A percentile compares a stretch with the other conserved stretches of the same genome.
phyloP scores from a whole-genome alignment of 192 early-diverging fungal genomes.

The Backusella liffmaniae region DNA sequence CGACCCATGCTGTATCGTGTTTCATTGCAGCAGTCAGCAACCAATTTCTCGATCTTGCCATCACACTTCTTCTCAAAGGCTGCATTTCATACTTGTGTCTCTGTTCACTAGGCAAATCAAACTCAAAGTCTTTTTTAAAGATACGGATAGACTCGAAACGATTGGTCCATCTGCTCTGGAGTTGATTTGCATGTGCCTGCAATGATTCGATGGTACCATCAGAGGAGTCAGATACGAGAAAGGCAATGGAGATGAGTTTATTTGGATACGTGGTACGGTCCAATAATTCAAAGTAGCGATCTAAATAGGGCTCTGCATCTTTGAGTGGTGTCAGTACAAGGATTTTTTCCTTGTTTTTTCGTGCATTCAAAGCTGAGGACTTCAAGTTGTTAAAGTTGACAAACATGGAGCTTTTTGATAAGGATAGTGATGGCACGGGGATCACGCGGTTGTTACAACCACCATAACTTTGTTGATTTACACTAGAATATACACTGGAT shows the following conservation, averaged over 20 bases:
- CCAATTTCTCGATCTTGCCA: constrained; percentile 59
- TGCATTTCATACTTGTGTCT: constrained; percentile 52
- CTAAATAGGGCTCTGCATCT: constrained; percentile 51
- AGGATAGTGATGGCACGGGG: neutral
- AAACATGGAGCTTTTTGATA: constrained; percentile 12
- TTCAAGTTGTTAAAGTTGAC: constrained; percentile 21
- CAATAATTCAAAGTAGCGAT: constrained; percentile 54
- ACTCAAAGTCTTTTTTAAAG: constrained; percentile 57
- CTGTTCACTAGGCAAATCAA: constrained; percentile 47
- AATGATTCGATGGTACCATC: constrained; percentile 52
- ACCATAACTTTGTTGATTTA: neutral
- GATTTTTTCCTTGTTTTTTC: constrained; percentile 23
- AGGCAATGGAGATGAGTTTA: constrained; percentile 48
- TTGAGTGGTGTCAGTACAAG: constrained; percentile 60
- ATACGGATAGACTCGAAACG: constrained; percentile 47
- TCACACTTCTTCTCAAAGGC: constrained; percentile 46
- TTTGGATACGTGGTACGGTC: constrained; percentile 52
- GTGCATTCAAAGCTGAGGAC: constrained; percentile 11
- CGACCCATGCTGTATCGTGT: constrained; percentile 52
- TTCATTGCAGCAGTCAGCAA: constrained; percentile 47
- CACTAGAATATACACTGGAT: neutral
- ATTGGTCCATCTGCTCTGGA: neutral
- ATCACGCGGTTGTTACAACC: neutral
- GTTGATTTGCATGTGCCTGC: constrained; percentile 23
- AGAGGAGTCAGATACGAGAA: constrained; percentile 58